Evolutionary conservation across 768 basidiomycete species (phyloP).

Genomic region (Tricholomella constricta): DNA sequence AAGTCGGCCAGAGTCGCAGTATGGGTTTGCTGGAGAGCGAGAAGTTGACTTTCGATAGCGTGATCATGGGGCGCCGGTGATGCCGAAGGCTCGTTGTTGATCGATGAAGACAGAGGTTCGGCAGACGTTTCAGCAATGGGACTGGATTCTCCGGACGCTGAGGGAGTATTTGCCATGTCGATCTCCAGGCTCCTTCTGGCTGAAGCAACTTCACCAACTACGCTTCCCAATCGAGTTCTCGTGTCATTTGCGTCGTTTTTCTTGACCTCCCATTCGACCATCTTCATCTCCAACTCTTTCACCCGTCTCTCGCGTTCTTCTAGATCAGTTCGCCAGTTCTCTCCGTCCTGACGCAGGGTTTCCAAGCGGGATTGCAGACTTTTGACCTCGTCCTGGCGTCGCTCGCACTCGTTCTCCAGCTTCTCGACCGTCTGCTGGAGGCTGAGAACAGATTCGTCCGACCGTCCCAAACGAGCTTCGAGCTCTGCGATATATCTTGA

Average conservation of each 20-base stretch:
- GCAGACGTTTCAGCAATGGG: conserved; percentile 27
- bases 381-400: conserved; percentile 71
- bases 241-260: conserved; percentile 68
- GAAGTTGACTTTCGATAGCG: conserved; percentile 60
- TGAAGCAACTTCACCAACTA: conserved; percentile 70
- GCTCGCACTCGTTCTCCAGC: conserved; percentile 75
- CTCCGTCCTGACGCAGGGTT: conserved; percentile 67
- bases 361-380: conserved; percentile 73
- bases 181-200: conserved; percentile 70
- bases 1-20: conserved; percentile 79
- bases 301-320: conserved; percentile 82
- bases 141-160: conserved; percentile 16
- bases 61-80: conserved; percentile 36
- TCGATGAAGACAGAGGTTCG: conserved; percentile 28
- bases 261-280: conserved; percentile 77
- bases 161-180: conserved; percentile 32
- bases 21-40: conserved; percentile 79
- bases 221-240: conserved; percentile 61
- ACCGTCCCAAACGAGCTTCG: conserved; percentile 75
- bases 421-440: conserved; percentile 73
- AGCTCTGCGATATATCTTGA: conserved; percentile 83
- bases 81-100: conserved; percentile 19
- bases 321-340: conserved; percentile 82
- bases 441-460: conserved; percentile 73
- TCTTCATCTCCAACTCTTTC: conserved; percentile 72